Base-by-base conservation (phyloP, 2,329 filamentous ascomycete genomes). In the Talaromyces rugulosus region DNA sequence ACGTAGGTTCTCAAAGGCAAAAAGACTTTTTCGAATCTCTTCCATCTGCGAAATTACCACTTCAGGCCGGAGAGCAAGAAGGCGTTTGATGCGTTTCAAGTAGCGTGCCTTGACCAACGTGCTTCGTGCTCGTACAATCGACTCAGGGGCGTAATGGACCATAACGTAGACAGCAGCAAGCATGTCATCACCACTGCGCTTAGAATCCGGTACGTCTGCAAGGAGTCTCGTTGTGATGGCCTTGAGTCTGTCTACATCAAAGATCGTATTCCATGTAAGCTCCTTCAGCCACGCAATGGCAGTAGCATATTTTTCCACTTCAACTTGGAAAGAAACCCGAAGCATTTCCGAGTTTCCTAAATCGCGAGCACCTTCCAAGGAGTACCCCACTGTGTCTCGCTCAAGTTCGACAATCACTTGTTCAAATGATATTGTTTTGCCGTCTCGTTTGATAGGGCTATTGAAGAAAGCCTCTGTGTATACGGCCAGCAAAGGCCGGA, bases 381-480 rank as follows among this genome's bases (percentile, higher is more conserved):
- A 81, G 74, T 96, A 98, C 66, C 87, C 88, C 62, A 98, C 88
- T 0, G 95, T 98, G 68, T 98, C 93, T 70, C 89, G 87, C 75
- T 99, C 95, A 4, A 99, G 83, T 71, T 93, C 88, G 72, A 92
- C 91, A 52, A 98, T 92, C 3, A 98, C 91, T 65, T 96, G 86
- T 73, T 98, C 95, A 69, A 98, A 99, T 55, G 89, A 87, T 33
- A 99, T 80, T 28, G 84, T 85, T 72, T 91, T 83, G 51, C 91
- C 92, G 68, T 92, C 83, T 33, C 88, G 87, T 69, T 84, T 82
- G 63, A 99, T 88, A 2, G 94, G 95, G 0, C 92, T 92, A 72
- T 92, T 94, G 82, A 98, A 99, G 80, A 98, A 96, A 71, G 94
- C 95, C 71, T 93, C 91, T 33, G 87, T 88, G 71, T 96, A 98